These are phyloP conservation scores for Triticum timopheevii DNA, from an alignment of 176 grass and related monocot species.

Conservation along the genomic window DNA sequence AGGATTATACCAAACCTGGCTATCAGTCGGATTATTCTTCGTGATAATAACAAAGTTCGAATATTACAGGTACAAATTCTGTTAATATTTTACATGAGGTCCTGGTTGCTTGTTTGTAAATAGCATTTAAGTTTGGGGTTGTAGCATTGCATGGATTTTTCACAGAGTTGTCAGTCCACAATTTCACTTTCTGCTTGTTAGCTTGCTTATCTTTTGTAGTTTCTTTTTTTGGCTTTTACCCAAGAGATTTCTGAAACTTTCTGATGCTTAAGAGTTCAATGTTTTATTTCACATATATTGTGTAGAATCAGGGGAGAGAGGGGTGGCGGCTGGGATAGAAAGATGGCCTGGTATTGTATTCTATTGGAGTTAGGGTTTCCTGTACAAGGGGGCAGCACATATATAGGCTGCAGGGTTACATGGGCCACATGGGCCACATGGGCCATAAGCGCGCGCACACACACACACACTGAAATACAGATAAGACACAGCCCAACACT, in stretches of 20 bases:
- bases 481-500: too few species aligned
- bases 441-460: too few species aligned
- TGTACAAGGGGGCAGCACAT: too few species aligned
- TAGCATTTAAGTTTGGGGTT: background rate
- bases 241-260: background rate
- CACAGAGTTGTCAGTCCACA: background rate
- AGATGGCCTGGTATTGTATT: too few species aligned
- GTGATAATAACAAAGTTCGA: conserved; percentile 98
- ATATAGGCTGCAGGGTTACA: too few species aligned
- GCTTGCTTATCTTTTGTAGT: background rate
- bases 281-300: background rate
- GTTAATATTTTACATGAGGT: background rate
- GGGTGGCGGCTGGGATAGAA: too few species aligned
- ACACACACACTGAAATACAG: too few species aligned
- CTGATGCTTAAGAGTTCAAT: background rate
- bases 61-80: conserved; percentile 75
- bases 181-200: background rate
- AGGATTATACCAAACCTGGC: conserved; percentile 98
- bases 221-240: background rate
- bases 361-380: too few species aligned
- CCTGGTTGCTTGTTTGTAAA: conserved; percentile 1
- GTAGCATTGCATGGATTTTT: background rate
- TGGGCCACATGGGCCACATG: too few species aligned
- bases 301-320: too few species aligned
- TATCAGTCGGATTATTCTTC: conserved; percentile 83